Evolutionary conservation across 768 basidiomycete genomes (phyloP).

Genomic region (Xerocomus spinulosus): DNA sequence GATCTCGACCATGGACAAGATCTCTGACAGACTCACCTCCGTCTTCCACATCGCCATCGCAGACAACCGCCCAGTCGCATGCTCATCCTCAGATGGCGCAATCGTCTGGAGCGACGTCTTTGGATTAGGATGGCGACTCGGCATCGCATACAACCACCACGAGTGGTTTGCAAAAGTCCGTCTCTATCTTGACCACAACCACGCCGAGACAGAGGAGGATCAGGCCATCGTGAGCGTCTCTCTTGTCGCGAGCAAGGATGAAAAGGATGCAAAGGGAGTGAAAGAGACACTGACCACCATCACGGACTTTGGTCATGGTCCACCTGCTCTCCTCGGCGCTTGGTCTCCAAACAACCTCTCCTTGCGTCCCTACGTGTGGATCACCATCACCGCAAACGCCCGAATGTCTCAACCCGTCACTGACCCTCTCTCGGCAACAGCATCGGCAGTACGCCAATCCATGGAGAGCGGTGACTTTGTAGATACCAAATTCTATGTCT

Average conservation of each 20-base stretch:
- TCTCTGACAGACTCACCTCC: slow-evolving; percentile 23
- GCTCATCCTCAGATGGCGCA: slow-evolving; percentile 2
- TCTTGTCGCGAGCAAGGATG: slow-evolving; percentile 9
- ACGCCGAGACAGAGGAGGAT: slow-evolving; percentile 18
- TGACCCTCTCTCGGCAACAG: slow-evolving; percentile 14
- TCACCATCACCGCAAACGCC: slow-evolving; percentile 20
- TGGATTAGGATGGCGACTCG: slow-evolving; percentile 28
- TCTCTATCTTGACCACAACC: slow-evolving; percentile 28
- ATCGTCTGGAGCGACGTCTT: slow-evolving; percentile 25
- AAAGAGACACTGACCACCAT: slow-evolving; percentile 16
- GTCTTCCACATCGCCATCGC: slow-evolving; percentile 23
- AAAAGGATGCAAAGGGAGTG: slow-evolving; percentile 2
- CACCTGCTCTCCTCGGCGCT: slow-evolving; percentile 22
- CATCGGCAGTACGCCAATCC: slow-evolving; percentile 20
- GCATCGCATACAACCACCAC: slow-evolving; percentile 14
- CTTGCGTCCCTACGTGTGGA: slow-evolving; percentile 17
- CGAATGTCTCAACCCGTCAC: slow-evolving; percentile 3
- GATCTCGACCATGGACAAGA: slow-evolving; percentile 20
- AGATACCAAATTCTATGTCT: slow-evolving; percentile 28
- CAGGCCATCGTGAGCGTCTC: slow-evolving; percentile 12
- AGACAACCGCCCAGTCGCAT: slow-evolving; percentile 17
- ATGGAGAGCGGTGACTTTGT: slow-evolving; percentile 25
- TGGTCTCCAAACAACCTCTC: slow-evolving; percentile 13
- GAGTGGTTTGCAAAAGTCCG: slow-evolving; percentile 25
- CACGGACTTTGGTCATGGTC: slow-evolving; percentile 24